phyloP scores from a whole-genome alignment of 768 basidiomycete genomes.

The Hirschioporus abietinus region DNA sequence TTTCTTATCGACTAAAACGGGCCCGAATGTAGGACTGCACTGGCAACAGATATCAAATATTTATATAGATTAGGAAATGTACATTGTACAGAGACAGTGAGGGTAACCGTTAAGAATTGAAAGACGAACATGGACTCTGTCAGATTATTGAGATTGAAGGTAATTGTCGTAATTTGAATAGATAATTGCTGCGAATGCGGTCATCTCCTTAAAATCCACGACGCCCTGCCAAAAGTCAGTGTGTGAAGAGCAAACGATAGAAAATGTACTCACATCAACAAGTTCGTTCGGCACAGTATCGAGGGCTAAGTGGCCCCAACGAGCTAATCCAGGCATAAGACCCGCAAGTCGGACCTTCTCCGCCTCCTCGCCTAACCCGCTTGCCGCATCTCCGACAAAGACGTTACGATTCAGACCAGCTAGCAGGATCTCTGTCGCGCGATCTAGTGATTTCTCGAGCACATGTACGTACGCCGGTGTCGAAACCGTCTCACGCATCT shows the following conservation, averaged over 20 bases:
- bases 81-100: background rate
- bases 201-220: slow-evolving; percentile 56
- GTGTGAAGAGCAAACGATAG: slow-evolving; percentile 9
- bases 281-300: slow-evolving; percentile 72
- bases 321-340: slow-evolving; percentile 71
- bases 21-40: background rate
- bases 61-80: background rate
- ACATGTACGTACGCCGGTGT: slow-evolving; percentile 69
- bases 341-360: slow-evolving; percentile 65
- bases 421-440: slow-evolving; percentile 59
- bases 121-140: background rate
- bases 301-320: slow-evolving; percentile 70
- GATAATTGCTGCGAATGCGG: slow-evolving; percentile 65
- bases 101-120: no score
- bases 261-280: slow-evolving; percentile 60
- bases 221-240: slow-evolving; percentile 40
- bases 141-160: slow-evolving; percentile 21
- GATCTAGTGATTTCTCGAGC: slow-evolving; percentile 68
- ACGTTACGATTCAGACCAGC: slow-evolving; percentile 58
- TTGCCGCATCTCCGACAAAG: slow-evolving; percentile 37
- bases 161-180: slow-evolving; percentile 64
- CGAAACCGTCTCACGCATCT: slow-evolving; percentile 58
- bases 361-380: slow-evolving; percentile 30
- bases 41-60: background rate
- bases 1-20: background rate